These are phyloP conservation scores for Ochetophila trinervis DNA, from an alignment of 306 rosid genomes.

Conservation along the genomic window DNA sequence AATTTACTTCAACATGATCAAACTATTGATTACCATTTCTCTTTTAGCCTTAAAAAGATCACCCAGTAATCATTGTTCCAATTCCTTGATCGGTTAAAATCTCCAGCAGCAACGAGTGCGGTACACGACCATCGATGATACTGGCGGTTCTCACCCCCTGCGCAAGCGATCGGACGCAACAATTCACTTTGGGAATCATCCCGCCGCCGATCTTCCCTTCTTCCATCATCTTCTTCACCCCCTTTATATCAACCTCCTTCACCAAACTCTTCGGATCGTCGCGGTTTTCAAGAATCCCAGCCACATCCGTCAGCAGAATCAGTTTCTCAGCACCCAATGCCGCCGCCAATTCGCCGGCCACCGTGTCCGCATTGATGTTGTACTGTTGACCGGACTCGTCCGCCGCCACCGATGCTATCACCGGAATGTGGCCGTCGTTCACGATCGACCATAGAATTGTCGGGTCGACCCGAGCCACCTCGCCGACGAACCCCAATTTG, in stretches of 20 bases:
- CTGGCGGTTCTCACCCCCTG: conserved; percentile 89
- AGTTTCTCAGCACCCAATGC: conserved; percentile 89
- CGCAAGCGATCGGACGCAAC: conserved; percentile 72
- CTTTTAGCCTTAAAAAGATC: conserved; percentile 4
- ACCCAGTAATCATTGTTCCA: conserved; percentile 91
- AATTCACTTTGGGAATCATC: conserved; percentile 91
- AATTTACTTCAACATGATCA: too few species aligned
- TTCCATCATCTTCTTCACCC: conserved; percentile 68
- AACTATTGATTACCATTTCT: too few species aligned
- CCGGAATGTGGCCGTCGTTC: conserved; percentile 66
- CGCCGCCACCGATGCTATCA: conserved; percentile 84
- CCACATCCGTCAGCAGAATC: conserved; percentile 83
- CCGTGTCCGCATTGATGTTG: conserved; percentile 87
- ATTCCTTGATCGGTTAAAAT: conserved; percentile 88
- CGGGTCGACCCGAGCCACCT: conserved; percentile 65
- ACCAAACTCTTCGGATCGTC: conserved; percentile 62
- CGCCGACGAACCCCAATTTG: conserved; percentile 77
- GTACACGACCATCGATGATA: conserved; percentile 74
- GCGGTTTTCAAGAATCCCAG: conserved; percentile 67
- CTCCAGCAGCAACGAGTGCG: conserved; percentile 80
- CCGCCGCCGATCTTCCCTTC: conserved; percentile 76
- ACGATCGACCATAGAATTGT: conserved; percentile 56
- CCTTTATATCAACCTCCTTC: conserved; percentile 65
- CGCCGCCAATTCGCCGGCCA: conserved; percentile 87
- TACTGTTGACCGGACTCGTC: conserved; percentile 74